Conservation (phyloP, 2,329 filamentous ascomycete genomes). For the Fusarium nurragi region DNA sequence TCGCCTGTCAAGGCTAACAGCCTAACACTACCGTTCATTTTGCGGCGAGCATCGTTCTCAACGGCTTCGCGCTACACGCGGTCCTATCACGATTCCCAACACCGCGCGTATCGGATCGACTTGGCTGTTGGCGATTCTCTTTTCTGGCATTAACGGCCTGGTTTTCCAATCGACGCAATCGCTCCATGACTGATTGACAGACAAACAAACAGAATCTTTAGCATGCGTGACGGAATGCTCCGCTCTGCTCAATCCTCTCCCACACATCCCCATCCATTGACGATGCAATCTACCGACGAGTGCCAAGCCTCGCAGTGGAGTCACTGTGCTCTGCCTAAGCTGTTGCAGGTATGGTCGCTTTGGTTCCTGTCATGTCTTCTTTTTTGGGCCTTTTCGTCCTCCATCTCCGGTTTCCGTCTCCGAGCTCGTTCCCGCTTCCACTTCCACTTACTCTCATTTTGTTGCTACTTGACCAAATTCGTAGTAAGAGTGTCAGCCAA, state of each 20-base stretch:
- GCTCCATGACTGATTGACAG: background rate
- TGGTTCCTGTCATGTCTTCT: slow-evolving; percentile 21
- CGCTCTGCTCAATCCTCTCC: slow-evolving; percentile 9
- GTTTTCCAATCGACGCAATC: background rate
- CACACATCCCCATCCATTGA: slow-evolving; percentile 13
- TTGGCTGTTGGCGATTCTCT: slow-evolving; percentile 5
- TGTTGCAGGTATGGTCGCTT: slow-evolving; percentile 20
- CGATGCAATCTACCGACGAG: slow-evolving; percentile 29
- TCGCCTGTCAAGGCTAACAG: slow-evolving; percentile 14
- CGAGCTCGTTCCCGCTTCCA: slow-evolving; percentile 3
- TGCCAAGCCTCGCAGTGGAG: slow-evolving; percentile 30
- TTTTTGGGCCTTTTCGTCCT: slow-evolving; percentile 22
- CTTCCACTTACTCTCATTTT: background rate
- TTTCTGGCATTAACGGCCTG: background rate
- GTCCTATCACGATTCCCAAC: slow-evolving; percentile 20
- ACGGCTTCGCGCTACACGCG: slow-evolving; percentile 32
- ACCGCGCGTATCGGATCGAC: slow-evolving; percentile 15
- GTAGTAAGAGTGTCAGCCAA: background rate
- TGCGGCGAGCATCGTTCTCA: slow-evolving; percentile 14
- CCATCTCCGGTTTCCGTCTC: slow-evolving; percentile 30
- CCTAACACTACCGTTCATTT: slow-evolving; percentile 1
- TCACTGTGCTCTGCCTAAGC: slow-evolving; percentile 23
- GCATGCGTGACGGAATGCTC: slow-evolving; percentile 10
- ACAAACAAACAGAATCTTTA: slow-evolving; percentile 21
- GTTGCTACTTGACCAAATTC: slow-evolving; percentile 1